Evolutionary conservation across 176 grass and related monocot species (phyloP).

Genomic region (Leersia perrieri): DNA sequence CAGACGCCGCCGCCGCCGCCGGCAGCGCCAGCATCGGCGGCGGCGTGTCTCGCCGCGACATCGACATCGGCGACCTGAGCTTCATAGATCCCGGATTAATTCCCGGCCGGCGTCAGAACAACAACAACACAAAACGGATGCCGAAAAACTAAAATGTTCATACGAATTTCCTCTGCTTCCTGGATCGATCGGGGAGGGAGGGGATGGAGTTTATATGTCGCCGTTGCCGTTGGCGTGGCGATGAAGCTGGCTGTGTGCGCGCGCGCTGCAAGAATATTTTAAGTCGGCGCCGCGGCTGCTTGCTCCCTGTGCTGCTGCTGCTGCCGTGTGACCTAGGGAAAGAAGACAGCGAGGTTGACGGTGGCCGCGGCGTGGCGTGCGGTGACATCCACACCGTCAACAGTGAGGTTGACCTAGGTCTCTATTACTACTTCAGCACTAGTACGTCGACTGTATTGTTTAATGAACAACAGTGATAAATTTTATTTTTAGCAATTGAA

Average conservation of each 20-base stretch:
- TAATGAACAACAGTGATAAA: too few relatives aligned
- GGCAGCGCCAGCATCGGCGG: background rate
- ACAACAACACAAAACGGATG: too few relatives aligned
- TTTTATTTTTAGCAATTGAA: too few relatives aligned
- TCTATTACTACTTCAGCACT: too few relatives aligned
- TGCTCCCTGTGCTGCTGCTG: background rate
- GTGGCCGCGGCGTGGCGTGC: conserved; percentile 1
- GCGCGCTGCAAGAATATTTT: conserved; percentile 6
- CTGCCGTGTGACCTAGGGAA: background rate
- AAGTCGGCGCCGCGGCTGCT: background rate
- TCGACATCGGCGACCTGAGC: background rate
- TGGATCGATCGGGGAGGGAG: conserved; percentile 7
- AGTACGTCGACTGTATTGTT: too few relatives aligned
- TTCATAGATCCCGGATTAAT: too few relatives aligned
- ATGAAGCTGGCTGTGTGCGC: conserved; percentile 41
- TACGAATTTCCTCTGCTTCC: background rate
- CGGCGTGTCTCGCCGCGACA: background rate
- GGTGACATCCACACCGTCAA: background rate
- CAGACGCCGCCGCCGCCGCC: conserved; percentile 26
- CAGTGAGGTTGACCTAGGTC: too few relatives aligned
- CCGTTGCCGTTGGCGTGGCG: conserved; percentile 9
- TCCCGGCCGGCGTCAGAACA: too few relatives aligned
- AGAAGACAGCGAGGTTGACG: background rate
- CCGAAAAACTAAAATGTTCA: too few relatives aligned
- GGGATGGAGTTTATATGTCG: conserved; percentile 40